These are phyloP conservation scores for Castanea crenata DNA, from an alignment of 306 rosid genomes.

Conservation along the genomic window DNA sequence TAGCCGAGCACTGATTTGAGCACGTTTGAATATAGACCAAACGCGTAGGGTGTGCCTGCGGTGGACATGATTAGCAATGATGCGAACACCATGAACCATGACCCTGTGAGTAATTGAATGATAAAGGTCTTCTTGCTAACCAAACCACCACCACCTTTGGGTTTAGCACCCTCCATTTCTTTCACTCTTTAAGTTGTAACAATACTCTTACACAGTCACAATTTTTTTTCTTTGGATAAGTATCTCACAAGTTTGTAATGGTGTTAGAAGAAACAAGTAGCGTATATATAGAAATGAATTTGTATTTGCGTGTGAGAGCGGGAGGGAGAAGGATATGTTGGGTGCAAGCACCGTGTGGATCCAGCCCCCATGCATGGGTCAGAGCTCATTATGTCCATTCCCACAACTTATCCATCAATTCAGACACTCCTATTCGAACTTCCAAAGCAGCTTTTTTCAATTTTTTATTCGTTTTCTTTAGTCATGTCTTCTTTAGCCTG, in stretches of 20 bases:
- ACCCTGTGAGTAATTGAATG: conserved; percentile 21
- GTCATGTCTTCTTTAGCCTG: too few relatives aligned
- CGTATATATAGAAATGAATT: too few relatives aligned
- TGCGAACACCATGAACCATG: conserved; percentile 43
- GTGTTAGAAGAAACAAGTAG: too few relatives aligned
- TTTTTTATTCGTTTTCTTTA: too few relatives aligned
- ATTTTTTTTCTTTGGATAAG: not conserved
- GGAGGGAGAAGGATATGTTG: not conserved
- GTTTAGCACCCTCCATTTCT: not conserved
- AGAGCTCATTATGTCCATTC: too few relatives aligned
- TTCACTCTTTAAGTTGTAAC: not conserved
- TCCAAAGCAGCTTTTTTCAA: too few relatives aligned
- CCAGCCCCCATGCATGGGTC: too few relatives aligned
- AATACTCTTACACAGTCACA: not conserved
- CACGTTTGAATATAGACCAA: conserved; percentile 44
- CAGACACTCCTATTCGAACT: too few relatives aligned
- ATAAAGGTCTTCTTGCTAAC: conserved; percentile 14
- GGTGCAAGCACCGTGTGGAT: too few relatives aligned
- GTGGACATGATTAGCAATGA: conserved; percentile 41
- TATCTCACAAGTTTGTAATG: too few relatives aligned
- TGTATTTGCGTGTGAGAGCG: not conserved
- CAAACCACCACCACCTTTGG: too few relatives aligned
- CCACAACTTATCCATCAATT: too few relatives aligned
- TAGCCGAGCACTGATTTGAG: conserved; percentile 36
- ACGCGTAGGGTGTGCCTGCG: conserved; percentile 42